Base-by-base conservation (phyloP, 441 rosid species). In the Jatropha podagrica region DNA sequence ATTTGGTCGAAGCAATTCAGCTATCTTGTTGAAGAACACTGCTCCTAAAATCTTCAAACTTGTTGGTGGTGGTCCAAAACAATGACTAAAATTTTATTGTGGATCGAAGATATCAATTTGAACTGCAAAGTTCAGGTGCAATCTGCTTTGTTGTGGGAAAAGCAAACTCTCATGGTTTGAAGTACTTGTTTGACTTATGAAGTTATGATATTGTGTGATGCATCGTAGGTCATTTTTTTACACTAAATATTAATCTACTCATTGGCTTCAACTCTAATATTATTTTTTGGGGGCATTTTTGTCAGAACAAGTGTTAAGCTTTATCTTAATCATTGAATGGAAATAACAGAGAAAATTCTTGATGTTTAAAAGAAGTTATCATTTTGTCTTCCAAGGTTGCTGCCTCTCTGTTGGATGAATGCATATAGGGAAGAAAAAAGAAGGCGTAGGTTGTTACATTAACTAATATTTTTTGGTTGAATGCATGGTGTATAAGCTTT, bases 201-300 rank as follows among this genome's bases (percentile, higher is more conserved):
- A 56, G 18, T 72, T 46, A 12, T 62, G 48, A 72, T 49, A 32
- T 32, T 42, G 14, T 32, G n/a, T 61, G 65, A 61, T 61, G 59
- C 15, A 46, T 37, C 51, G 10, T 7, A 8, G 7, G 5, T 17
- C 15, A 49, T 61, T 41, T 23, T 18, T 27, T 37, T 49, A 12
- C n/a, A 18, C 40, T 48, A 13, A 41, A 38, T 15, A 44, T 62
- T 1, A 13, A 59, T 71, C 27, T 23, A 58, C 17, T 59, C 38
- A 54, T 54, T 54, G 40, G 26, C 42, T 49, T 20, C 49, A 49
- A 17, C n/a, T 13, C 41, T 15, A 48, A 68, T 15, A 69, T 23
- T 13, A 18, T 65, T 54, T 65, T 52, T 15, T 14, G 38, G 6
- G 6, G 75, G 48, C n/a, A 7, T 46, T 55, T 74, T 65, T 17